Base-by-base conservation (phyloP, 2,329 filamentous ascomycete genomes). In the Coniochaeta sp. region DNA sequence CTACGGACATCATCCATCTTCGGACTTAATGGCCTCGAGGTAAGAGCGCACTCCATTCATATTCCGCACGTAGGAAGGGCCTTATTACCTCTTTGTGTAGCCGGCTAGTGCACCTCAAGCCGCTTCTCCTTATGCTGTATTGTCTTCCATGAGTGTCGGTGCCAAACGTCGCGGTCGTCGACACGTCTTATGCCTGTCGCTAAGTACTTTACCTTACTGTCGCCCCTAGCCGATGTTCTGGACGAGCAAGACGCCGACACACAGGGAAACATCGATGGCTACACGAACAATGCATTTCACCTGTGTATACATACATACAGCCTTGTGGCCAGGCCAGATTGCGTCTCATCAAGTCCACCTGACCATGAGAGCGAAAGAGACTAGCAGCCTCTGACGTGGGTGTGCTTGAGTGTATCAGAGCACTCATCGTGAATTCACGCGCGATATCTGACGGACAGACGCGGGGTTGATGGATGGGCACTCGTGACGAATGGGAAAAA, bases 341-440 rank as follows among this genome's bases (percentile, higher is more conserved):
- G 22, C 24, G 47, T 31, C 14, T 28, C 47, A 52, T n/a, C 26
- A 47, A 26, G 47, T 26, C 47, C 47, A 52, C 26, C 47, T 28
- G 24, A 52, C 47, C 26, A 24, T 4, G 28, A 24, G 24, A 14
- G 43, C 19, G 19, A 24, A 47, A 22, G 19, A 24, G 36, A 26
- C 40, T 8, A 31, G 58, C 50, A 63, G 59, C 38, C 58, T 43
- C 11, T 58, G 60, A 43, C 61, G 47, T 62, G 57, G 44, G 61
- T 59, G 57, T 47, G 59, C 24, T 59, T 59, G 57, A 38, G 12
- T 31, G 26, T 54, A 31, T 36, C 33, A 52, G 12, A 12, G 16
- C 3, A 12, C 26, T 4, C 14, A 17, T 52, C 47, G 7, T 52
- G 16, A 47, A 47, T 14, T 17, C 43, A 47, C 24, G 22, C 47